Base-by-base conservation (phyloP, 257 asterid genomes). In the Cordia subcordata region DNA sequence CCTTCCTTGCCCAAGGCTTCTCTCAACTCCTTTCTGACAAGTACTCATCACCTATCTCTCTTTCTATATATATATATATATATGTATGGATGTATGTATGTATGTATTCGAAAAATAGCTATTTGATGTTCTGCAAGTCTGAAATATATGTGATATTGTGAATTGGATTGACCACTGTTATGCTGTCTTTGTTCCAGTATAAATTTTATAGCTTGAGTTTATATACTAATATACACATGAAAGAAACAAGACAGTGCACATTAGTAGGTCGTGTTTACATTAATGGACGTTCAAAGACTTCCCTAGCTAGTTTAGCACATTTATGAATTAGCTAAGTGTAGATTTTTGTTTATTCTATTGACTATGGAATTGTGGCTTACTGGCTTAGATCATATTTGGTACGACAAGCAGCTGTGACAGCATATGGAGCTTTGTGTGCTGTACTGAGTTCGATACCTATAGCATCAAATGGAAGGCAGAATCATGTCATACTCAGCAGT, bases 381-480 rank as follows among this genome's bases (percentile, higher is more conserved):
- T 76, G 73, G 61, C 58, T 54, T 74, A 92, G 99, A 79, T 92
- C 82, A 60, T 86, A 75, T 72, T 73, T 81, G 42, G 97, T 92
- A 72, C 87, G 97, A 44, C 94, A 77, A 75, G 89, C 96, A 57
- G 94, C 97, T 38, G 94, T 96, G 63, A 81, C 84, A 59, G 95
- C 94, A 42, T 88, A 88, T 71, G 97, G 97, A 58, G 97, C 97
- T 54, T 72, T 91, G 62, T 81, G 95, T 75, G 77, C 98, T 38
- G 80, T 79, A 16, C 61, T 88, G 64, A 82, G 96, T 71, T 82
- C 92, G 53, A 71, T 82, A 59, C 80, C 81, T 33, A 68, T 78
- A 52, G 70, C 87, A 70, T 68, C 96, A 59, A 86, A 78, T 70
- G 97, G 95, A 73, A 92, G 96, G 81, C 96, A 88, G 80, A 88